Conservation (phyloP, 768 basidiomycete species). For the Multifurca ochricompacta region DNA sequence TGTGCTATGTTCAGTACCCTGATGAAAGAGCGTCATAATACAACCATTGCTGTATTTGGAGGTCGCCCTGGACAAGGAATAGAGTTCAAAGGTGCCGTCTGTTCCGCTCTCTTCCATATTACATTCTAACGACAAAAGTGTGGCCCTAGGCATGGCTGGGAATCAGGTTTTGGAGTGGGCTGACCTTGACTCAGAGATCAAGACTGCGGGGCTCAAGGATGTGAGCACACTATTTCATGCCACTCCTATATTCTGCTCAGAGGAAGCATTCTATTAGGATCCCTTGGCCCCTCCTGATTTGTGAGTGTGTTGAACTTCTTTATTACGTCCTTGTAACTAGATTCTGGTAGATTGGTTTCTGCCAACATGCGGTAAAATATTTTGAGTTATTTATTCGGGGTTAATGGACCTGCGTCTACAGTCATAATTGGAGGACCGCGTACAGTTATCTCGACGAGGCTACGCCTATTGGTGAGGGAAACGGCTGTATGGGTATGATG, state of each 20-base stretch:
- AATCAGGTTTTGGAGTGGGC: constrained; percentile 29
- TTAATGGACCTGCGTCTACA: not conserved
- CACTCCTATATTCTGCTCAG: not conserved
- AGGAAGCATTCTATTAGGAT: constrained; percentile 22
- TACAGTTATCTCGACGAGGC: constrained; percentile 7
- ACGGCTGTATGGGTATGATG: not conserved
- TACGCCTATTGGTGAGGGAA: constrained; percentile 14
- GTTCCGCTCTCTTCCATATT: not conserved
- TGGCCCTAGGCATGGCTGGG: constrained; percentile 27
- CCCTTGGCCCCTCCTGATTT: constrained; percentile 33
- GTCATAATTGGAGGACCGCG: constrained; percentile 19
- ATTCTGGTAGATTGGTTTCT: constrained; percentile 7
- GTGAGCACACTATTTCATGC: constrained; percentile 19
- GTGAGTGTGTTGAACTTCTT: constrained; percentile 22
- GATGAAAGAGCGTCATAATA: constrained; percentile 44
- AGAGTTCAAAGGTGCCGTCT: constrained; percentile 37
- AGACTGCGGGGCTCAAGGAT: constrained; percentile 28
- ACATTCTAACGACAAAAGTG: not conserved
- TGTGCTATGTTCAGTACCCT: constrained; percentile 51
- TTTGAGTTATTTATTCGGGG: not conserved
- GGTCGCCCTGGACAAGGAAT: constrained; percentile 41
- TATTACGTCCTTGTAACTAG: constrained; percentile 1
- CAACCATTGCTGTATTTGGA: constrained; percentile 45
- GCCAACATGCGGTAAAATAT: constrained; percentile 5
- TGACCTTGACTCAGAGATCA: constrained; percentile 27